Evolutionary conservation across 371 early-diverging fungal genomes (phyloP).

Genomic region (Haplosporangium sp.): DNA sequence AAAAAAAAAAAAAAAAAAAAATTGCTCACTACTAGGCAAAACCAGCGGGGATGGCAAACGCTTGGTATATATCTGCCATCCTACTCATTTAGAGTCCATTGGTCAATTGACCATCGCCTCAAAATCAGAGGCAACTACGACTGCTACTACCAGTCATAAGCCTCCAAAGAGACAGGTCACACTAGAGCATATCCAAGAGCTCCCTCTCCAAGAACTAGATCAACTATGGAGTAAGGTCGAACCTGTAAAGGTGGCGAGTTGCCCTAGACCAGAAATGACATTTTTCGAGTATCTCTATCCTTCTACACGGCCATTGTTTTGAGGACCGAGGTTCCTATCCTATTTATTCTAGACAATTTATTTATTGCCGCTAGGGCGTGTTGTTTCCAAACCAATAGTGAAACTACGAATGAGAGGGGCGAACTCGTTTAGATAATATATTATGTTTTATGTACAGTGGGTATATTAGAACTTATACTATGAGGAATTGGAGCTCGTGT

Average conservation of each 20-base stretch:
- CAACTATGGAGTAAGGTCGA: constrained; percentile 47
- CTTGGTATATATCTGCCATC: constrained; percentile 52
- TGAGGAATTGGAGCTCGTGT: constrained; percentile 11
- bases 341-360: constrained; percentile 2
- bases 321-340: neutral
- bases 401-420: neutral
- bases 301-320: constrained; percentile 33
- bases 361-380: neutral
- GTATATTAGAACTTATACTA: constrained; percentile 4
- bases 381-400: neutral
- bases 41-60: constrained; percentile 52
- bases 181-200: constrained; percentile 50
- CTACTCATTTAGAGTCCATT: constrained; percentile 46
- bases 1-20: too few relatives aligned
- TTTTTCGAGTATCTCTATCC: constrained; percentile 56
- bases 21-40: constrained; percentile 24
- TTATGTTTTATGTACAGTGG: neutral
- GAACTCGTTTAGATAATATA: neutral
- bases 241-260: constrained; percentile 27
- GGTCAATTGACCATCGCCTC: constrained; percentile 12
- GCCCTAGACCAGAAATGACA: constrained; percentile 45
- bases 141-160: constrained; percentile 13
- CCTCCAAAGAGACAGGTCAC: constrained; percentile 35
- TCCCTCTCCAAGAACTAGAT: constrained; percentile 42
- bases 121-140: neutral